Evolutionary conservation across 495 filamentous ascomycete genomes (phyloP).

Genomic region (Chaetomium tenue): DNA sequence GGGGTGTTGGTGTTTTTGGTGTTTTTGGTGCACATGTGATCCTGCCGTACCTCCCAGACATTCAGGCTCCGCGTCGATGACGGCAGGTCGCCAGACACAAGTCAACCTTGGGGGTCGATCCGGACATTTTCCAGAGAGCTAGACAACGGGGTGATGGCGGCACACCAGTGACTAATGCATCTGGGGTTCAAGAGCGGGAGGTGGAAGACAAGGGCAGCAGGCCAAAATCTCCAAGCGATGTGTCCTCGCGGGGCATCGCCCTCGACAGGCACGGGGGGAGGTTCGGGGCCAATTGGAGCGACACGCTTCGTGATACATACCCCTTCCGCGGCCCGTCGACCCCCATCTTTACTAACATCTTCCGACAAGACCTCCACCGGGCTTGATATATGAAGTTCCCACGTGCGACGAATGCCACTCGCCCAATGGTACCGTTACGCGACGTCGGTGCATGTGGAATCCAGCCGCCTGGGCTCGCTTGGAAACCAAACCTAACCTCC

Average conservation of each 20-base stretch:
- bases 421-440: not conserved
- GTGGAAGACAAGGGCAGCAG: conserved; percentile 40
- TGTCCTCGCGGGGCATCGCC: not conserved
- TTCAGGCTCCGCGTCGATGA: conserved; percentile 40
- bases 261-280: not conserved
- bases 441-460: not conserved
- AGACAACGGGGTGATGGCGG: not conserved
- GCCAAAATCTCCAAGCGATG: not conserved
- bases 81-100: conserved; percentile 28
- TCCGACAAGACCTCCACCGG: not conserved
- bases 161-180: not conserved
- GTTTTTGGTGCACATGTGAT: conserved; percentile 14
- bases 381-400: not conserved
- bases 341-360: not conserved
- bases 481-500: not conserved
- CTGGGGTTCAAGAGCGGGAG: conserved; percentile 27
- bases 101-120: not conserved
- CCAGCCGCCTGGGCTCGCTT: not conserved
- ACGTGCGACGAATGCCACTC: not conserved
- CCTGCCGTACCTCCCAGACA: conserved; percentile 15
- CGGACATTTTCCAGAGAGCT: not conserved
- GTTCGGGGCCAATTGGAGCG: not conserved
- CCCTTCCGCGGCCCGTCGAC: not conserved
- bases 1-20: conserved; percentile 22
- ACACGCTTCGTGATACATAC: conserved; percentile 1